These are phyloP conservation scores for Hamigera avellanea DNA, from an alignment of 495 filamentous ascomycete species.

Conservation along the genomic window DNA sequence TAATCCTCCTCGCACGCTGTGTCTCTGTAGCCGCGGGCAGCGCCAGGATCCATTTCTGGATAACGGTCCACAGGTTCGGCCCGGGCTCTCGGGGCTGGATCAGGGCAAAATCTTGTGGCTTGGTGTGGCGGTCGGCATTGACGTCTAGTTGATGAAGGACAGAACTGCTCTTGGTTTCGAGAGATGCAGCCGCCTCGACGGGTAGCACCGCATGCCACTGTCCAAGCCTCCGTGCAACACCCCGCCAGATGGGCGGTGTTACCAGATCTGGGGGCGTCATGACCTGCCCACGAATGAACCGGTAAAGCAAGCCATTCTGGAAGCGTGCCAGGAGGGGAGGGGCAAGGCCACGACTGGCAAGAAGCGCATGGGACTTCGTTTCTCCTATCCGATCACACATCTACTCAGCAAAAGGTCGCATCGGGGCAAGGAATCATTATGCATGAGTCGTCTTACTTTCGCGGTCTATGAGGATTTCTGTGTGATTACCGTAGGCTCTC, in stretches of 20 bases:
- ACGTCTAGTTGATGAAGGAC: slow-evolving; percentile 17
- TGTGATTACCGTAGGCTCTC: slow-evolving; percentile 88
- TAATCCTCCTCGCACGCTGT: slow-evolving; percentile 51
- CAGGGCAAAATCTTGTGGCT: slow-evolving; percentile 29
- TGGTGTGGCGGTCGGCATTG: slow-evolving; percentile 12
- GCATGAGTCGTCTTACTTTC: slow-evolving; percentile 54
- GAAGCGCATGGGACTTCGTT: slow-evolving; percentile 56
- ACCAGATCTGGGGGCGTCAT: slow-evolving; percentile 72
- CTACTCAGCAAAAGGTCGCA: slow-evolving; percentile 23
- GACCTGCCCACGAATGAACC: slow-evolving; percentile 70
- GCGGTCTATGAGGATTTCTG: slow-evolving; percentile 91
- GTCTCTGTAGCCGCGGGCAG: slow-evolving; percentile 59
- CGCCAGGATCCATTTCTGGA: slow-evolving; percentile 90
- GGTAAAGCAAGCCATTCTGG: slow-evolving; percentile 90
- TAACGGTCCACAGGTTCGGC: slow-evolving; percentile 83
- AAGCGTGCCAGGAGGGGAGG: slow-evolving; percentile 85
- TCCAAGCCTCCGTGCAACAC: slow-evolving; percentile 69
- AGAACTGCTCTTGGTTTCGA: slow-evolving; percentile 5
- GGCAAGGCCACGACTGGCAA: slow-evolving; percentile 70
- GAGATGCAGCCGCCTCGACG: slow-evolving; percentile 7
- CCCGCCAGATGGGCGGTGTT: slow-evolving; percentile 59
- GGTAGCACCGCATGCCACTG: slow-evolving; percentile 85
- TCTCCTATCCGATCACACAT: slow-evolving; percentile 42
- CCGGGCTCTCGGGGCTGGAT: slow-evolving; percentile 50
- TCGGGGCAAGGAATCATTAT: slow-evolving; percentile 1